A percentile compares a stretch with the other conserved stretches of the same genome.
Evolutionary conservation across 495 filamentous ascomycete species (phyloP).

Genomic region (Aspergillus ellipticus): DNA sequence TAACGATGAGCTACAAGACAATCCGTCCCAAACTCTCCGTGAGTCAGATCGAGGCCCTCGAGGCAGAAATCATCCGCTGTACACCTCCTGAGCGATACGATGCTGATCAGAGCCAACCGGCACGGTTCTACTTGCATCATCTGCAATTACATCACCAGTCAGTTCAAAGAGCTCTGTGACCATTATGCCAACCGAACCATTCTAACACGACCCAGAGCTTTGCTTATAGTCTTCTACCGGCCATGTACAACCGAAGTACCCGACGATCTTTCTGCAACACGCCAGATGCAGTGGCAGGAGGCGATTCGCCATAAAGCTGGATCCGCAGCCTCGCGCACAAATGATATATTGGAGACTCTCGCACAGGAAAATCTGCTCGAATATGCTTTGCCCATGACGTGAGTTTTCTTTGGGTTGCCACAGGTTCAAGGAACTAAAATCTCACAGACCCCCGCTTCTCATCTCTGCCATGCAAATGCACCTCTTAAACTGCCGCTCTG

Average conservation of each 20-base stretch:
- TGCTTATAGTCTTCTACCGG: slow-evolving; percentile 30
- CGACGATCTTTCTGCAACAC: slow-evolving; percentile 3
- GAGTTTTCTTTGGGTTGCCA: slow-evolving; percentile 4
- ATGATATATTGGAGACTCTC: slow-evolving; percentile 28
- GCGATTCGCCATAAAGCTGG: slow-evolving; percentile 20
- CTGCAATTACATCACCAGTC: slow-evolving; percentile 35
- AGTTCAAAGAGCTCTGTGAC: not conserved
- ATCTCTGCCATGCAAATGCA: slow-evolving; percentile 42
- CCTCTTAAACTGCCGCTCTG: slow-evolving; percentile 32
- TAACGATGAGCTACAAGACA: slow-evolving; percentile 22
- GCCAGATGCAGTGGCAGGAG: slow-evolving; percentile 18
- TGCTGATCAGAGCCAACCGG: slow-evolving; percentile 7
- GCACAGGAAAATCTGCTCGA: slow-evolving; percentile 28
- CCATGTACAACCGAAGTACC: slow-evolving; percentile 19
- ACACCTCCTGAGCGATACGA: slow-evolving; percentile 20
- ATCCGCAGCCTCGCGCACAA: slow-evolving; percentile 32
- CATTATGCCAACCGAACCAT: not conserved
- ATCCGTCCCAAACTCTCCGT: slow-evolving; percentile 10
- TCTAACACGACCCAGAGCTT: slow-evolving; percentile 19
- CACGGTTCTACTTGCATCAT: slow-evolving; percentile 26
- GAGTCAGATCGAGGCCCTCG: slow-evolving; percentile 22
- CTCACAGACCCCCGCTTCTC: slow-evolving; percentile 32
- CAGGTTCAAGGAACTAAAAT: not conserved
- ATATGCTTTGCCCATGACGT: slow-evolving; percentile 36
- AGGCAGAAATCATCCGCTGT: slow-evolving; percentile 16